These are phyloP conservation scores for Actinomortierella ambigua DNA, from an alignment of 371 early-diverging fungal genomes.

Conservation along the genomic window DNA sequence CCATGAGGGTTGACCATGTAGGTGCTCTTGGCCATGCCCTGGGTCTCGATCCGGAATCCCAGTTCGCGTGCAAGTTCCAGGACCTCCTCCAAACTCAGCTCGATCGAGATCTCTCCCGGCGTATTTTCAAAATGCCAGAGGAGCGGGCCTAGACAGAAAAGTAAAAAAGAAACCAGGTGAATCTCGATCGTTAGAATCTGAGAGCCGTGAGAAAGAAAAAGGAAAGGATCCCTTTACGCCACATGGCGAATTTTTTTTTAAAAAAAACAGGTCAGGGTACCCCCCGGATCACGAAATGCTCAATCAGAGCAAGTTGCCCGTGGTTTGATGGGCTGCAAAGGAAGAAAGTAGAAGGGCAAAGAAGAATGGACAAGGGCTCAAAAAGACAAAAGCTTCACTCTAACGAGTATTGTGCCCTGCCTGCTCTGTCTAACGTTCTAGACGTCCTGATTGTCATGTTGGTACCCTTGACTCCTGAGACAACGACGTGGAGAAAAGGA, in stretches of 20 bases:
- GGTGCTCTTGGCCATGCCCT: constrained; percentile 59
- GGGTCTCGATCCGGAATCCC: constrained; percentile 80
- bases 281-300: neutral
- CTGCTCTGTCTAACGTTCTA: no score
- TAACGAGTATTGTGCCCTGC: no score
- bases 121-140: constrained; percentile 93
- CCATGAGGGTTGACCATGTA: constrained; percentile 78
- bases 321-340: no score
- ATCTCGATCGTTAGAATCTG: neutral
- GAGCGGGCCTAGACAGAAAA: constrained; percentile 71
- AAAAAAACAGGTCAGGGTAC: neutral
- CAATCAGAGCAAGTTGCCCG: no score
- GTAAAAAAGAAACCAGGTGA: neutral
- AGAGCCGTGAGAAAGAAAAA: neutral
- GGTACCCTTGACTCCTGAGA: no score
- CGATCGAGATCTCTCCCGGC: constrained; percentile 78
- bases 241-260: constrained; percentile 4
- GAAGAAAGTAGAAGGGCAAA: no score
- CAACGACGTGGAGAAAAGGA: no score
- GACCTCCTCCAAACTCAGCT: constrained; percentile 87
- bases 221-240: neutral
- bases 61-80: constrained; percentile 61
- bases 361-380: no score
- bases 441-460: no score
- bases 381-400: no score